phyloP scores from a whole-genome alignment of 352 stramenopile genomes.

The Globisporangium middletonii region DNA sequence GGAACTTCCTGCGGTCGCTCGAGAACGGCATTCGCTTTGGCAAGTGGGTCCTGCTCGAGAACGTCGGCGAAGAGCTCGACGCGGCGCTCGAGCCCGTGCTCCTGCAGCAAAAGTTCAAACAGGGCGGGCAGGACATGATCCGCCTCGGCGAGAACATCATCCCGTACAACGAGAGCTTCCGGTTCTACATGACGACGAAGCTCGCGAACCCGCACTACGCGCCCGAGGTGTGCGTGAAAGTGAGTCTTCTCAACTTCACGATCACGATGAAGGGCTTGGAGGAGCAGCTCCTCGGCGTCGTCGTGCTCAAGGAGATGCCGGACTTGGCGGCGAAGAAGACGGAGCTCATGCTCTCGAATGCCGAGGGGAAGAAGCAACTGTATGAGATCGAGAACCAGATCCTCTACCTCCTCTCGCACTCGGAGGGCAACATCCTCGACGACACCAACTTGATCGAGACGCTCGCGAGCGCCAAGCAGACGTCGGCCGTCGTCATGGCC shows the following conservation, averaged over 20 bases:
- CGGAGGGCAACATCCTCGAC: conserved; percentile 90
- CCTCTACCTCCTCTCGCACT: conserved; percentile 87
- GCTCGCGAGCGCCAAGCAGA: conserved; percentile 77
- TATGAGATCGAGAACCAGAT: conserved; percentile 93
- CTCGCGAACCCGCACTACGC: conserved; percentile 91
- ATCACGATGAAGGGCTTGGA: conserved; percentile 90
- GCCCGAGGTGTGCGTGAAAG: conserved; percentile 89
- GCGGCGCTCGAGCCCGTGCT: conserved; percentile 88
- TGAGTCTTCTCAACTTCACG: conserved; percentile 91
- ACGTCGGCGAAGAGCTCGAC: conserved; percentile 87
- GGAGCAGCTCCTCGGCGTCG: conserved; percentile 87
- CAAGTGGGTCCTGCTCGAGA: conserved; percentile 89
- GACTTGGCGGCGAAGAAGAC: conserved; percentile 90
- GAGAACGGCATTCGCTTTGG: conserved; percentile 90
- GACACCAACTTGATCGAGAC: conserved; percentile 92
- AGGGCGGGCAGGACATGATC: conserved; percentile 91
- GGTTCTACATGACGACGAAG: conserved; percentile 92
- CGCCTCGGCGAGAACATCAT: conserved; percentile 89
- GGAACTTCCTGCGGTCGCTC: conserved; percentile 82
- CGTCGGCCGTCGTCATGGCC: conserved; percentile 68
- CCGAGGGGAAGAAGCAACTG: conserved; percentile 82
- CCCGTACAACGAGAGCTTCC: conserved; percentile 88
- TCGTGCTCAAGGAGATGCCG: conserved; percentile 87
- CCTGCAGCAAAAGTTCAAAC: conserved; percentile 90
- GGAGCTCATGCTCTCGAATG: conserved; percentile 85